A percentile compares a stretch with the other conserved stretches of the same genome.
Conservation (phyloP, 2,329 filamentous ascomycete genomes). For the Talaromyces sp. region DNA sequence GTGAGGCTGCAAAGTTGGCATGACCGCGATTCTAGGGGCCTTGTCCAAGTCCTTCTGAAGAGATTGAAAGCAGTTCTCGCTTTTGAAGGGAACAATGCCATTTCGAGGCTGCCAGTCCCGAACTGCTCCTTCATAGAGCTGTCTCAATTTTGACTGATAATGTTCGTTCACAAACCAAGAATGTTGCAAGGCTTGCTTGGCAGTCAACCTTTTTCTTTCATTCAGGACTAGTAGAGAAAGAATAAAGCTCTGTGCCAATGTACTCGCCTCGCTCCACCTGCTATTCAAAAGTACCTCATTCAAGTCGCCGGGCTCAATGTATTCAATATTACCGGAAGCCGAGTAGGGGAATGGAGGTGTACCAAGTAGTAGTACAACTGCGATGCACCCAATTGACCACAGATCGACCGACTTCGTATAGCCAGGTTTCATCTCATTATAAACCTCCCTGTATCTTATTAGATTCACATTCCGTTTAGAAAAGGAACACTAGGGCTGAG, state of each 20-base stretch:
- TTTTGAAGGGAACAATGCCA: neutral
- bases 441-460: slow-evolving; percentile 27
- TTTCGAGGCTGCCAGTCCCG: slow-evolving; percentile 49
- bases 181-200: slow-evolving; percentile 53
- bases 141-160: slow-evolving; percentile 40
- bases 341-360: slow-evolving; percentile 45
- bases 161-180: slow-evolving; percentile 55
- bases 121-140: slow-evolving; percentile 51
- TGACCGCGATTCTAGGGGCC: neutral
- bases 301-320: slow-evolving; percentile 43
- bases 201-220: slow-evolving; percentile 51
- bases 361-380: slow-evolving; percentile 52
- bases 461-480: neutral
- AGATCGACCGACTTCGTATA: slow-evolving; percentile 61
- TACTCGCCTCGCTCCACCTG: slow-evolving; percentile 43
- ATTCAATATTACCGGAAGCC: slow-evolving; percentile 23
- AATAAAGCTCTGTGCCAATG: slow-evolving; percentile 53
- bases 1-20: neutral
- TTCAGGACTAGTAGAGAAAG: slow-evolving; percentile 50
- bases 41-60: neutral
- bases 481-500: slow-evolving; percentile 19
- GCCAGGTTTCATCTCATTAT: slow-evolving; percentile 25
- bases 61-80: neutral
- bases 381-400: slow-evolving; percentile 60
- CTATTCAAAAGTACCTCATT: slow-evolving; percentile 43